A percentile compares a stretch with the other conserved stretches of the same genome.
Evolutionary conservation across 2,329 filamentous ascomycete genomes (phyloP).

Genomic region (Tolypocladium amazonense): DNA sequence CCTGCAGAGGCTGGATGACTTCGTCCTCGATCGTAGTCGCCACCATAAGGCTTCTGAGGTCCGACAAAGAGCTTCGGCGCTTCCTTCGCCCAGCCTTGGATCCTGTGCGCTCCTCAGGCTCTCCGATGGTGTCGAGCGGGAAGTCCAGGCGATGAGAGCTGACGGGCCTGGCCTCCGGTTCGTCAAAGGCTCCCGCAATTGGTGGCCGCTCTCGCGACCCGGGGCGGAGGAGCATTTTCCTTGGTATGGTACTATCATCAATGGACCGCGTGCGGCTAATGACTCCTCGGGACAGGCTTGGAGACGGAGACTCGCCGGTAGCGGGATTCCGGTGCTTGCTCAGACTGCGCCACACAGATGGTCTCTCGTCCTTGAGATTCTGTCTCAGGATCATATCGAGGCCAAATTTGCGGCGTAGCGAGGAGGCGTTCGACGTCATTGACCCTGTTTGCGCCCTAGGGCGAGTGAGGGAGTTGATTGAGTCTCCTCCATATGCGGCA

Average conservation of each 20-base stretch:
- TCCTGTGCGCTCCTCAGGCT: conserved; percentile 33
- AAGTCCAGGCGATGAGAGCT: conserved; percentile 48
- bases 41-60: conserved; percentile 62
- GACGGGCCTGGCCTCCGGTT: conserved; percentile 38
- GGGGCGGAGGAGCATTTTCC: conserved; percentile 31
- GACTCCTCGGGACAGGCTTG: conserved; percentile 56
- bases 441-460: conserved; percentile 60
- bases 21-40: conserved; percentile 39
- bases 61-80: conserved; percentile 82
- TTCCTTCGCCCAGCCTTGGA: conserved; percentile 55
- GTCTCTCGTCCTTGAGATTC: conserved; percentile 66
- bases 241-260: conserved; percentile 47
- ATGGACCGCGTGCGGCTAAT: conserved; percentile 67
- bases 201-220: conserved; percentile 50
- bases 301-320: conserved; percentile 49
- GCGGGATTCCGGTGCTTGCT: conserved; percentile 65
- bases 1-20: conserved; percentile 36
- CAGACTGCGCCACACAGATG: conserved; percentile 76
- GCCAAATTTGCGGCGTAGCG: conserved; percentile 73
- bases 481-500: conserved; percentile 40
- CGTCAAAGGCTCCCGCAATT: conserved; percentile 52
- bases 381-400: conserved; percentile 67
- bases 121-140: conserved; percentile 48
- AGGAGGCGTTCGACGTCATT: conserved; percentile 76
- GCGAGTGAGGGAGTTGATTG: conserved; percentile 43